Evolutionary conservation across 2,329 filamentous ascomycete genomes (phyloP).

Genomic region (Cladosporium velox): DNA sequence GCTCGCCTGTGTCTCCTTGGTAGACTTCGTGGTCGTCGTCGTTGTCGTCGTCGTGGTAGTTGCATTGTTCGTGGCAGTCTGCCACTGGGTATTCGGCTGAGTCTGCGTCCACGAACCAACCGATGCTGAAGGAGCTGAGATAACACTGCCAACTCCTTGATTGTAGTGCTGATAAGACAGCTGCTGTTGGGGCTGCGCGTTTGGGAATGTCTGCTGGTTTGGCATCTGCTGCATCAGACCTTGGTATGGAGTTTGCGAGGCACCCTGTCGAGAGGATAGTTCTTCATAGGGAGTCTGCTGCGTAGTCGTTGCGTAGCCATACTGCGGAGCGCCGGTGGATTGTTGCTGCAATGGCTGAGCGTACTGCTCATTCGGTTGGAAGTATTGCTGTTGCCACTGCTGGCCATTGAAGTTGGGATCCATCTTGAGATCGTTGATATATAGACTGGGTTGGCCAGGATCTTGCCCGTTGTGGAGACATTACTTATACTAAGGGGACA

Average conservation of each 20-base stretch:
- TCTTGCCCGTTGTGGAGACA: not conserved
- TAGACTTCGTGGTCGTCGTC: conserved; percentile 16
- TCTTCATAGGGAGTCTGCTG: not conserved
- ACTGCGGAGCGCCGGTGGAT: not conserved
- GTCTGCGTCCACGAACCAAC: not conserved
- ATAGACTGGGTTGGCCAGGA: not conserved
- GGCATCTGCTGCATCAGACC: not conserved
- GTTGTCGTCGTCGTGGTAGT: conserved; percentile 18
- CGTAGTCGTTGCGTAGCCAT: not conserved
- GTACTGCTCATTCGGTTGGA: not conserved
- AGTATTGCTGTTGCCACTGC: not conserved
- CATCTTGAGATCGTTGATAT: not conserved
- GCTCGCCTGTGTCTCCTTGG: not conserved
- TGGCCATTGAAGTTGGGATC: not conserved
- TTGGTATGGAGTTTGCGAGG: not conserved
- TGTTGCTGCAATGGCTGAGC: not conserved
- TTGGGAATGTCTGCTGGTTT: not conserved
- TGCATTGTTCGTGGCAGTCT: not conserved
- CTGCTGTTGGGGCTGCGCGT: not conserved
- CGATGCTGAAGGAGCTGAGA: not conserved
- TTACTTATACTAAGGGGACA: no score
- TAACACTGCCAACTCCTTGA: not conserved
- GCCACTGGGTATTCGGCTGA: not conserved
- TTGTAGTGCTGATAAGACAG: not conserved
- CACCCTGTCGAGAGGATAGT: not conserved